Conservation (phyloP, 305 asterid species). For the Rubia occidens region DNA sequence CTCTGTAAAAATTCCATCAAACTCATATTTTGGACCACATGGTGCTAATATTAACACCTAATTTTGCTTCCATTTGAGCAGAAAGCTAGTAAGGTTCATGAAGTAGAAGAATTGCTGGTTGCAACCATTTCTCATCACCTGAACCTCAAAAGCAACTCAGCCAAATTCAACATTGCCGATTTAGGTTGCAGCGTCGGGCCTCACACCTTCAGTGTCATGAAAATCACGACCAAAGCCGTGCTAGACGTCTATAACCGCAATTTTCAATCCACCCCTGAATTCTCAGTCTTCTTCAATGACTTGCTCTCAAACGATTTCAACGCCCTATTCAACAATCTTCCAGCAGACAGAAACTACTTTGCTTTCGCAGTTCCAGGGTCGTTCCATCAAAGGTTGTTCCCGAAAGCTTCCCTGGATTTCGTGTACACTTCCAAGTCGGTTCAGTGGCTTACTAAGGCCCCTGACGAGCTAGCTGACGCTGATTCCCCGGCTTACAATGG, state of each 20-base stretch:
- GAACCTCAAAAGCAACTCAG: neutral
- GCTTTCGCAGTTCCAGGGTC: slow-evolving; percentile 3
- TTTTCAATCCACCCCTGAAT: neutral
- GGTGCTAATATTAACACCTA: neutral
- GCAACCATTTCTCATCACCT: slow-evolving; percentile 9
- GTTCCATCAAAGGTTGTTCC: slow-evolving; percentile 5
- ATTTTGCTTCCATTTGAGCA: neutral
- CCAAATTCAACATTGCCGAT: slow-evolving; percentile 2
- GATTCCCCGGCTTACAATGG: slow-evolving; percentile 9
- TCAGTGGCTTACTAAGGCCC: slow-evolving; percentile 1
- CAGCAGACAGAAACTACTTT: slow-evolving; percentile 1
- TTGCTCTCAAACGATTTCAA: neutral
- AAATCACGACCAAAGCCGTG: slow-evolving; percentile 3
- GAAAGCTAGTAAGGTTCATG: slow-evolving; percentile 3
- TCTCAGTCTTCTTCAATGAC: slow-evolving; percentile 7
- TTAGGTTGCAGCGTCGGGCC: slow-evolving; percentile 1
- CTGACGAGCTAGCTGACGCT: neutral
- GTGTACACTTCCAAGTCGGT: slow-evolving; percentile 9
- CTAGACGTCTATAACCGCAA: neutral
- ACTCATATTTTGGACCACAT: too few species aligned
- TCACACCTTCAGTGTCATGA: slow-evolving; percentile 5
- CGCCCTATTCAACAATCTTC: neutral
- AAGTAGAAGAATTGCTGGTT: neutral
- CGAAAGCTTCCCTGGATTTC: neutral
- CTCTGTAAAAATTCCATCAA: too few species aligned